These are phyloP conservation scores for Cubamyces lactineus DNA, from an alignment of 768 basidiomycete species.

Conservation along the genomic window DNA sequence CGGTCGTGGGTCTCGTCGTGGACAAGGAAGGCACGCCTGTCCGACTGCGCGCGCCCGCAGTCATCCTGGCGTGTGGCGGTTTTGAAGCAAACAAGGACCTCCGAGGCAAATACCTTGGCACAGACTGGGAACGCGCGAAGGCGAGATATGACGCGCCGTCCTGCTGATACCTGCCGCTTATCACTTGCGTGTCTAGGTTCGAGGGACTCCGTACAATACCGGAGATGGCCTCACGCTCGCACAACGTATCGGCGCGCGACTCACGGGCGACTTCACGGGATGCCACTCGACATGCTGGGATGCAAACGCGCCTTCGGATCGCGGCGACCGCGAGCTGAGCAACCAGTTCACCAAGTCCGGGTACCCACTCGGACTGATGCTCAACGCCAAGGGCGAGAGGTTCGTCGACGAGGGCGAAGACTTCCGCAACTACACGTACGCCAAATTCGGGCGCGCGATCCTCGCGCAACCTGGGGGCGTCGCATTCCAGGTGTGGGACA, in stretches of 20 bases:
- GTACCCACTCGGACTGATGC: slow-evolving; percentile 72
- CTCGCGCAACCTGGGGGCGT: slow-evolving; percentile 58
- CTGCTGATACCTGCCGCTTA: neutral
- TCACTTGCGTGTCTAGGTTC: slow-evolving; percentile 45
- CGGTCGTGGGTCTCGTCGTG: slow-evolving; percentile 51
- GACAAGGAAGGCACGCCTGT: slow-evolving; percentile 41
- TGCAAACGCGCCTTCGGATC: slow-evolving; percentile 53
- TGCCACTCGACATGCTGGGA: slow-evolving; percentile 79
- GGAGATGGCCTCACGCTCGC: slow-evolving; percentile 67
- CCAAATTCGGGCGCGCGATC: slow-evolving; percentile 65
- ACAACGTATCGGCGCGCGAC: slow-evolving; percentile 50
- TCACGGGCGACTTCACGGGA: slow-evolving; percentile 69
- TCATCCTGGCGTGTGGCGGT: slow-evolving; percentile 68
- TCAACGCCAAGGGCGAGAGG: slow-evolving; percentile 57
- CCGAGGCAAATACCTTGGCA: slow-evolving; percentile 58
- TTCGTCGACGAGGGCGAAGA: slow-evolving; percentile 78
- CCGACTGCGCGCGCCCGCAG: slow-evolving; percentile 45
- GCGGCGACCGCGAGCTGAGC: slow-evolving; percentile 59
- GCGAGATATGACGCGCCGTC: slow-evolving; percentile 35
- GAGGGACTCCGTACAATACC: slow-evolving; percentile 73
- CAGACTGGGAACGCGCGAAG: slow-evolving; percentile 59
- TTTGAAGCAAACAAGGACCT: slow-evolving; percentile 61
- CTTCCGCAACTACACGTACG: slow-evolving; percentile 75
- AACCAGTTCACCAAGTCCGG: slow-evolving; percentile 78
- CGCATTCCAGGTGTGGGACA: slow-evolving; percentile 71